Evolutionary conservation across 495 filamentous ascomycete species (phyloP).

Genomic region (Poronia punctata): DNA sequence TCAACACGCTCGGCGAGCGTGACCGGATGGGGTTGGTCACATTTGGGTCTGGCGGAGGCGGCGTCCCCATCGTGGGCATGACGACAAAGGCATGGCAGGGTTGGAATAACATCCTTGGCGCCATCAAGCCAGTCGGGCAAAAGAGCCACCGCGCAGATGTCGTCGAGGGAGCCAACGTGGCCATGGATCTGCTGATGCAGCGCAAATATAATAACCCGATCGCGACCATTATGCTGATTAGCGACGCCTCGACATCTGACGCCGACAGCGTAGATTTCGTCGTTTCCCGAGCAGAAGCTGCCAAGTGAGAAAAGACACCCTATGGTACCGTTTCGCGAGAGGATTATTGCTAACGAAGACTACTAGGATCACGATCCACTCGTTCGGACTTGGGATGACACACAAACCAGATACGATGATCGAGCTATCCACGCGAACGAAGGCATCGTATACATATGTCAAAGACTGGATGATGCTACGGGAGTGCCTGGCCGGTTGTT

Average conservation of each 20-base stretch:
- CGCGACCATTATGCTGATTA: slow-evolving; percentile 93
- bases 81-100: slow-evolving; percentile 89
- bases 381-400: slow-evolving; percentile 90
- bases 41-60: slow-evolving; percentile 90
- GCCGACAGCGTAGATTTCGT: slow-evolving; percentile 97
- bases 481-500: slow-evolving; percentile 90
- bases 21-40: slow-evolving; percentile 97
- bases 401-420: slow-evolving; percentile 99
- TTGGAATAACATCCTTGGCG: slow-evolving; percentile 81
- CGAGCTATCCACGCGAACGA: slow-evolving; percentile 89
- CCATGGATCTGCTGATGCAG: slow-evolving; percentile 98
- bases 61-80: slow-evolving; percentile 95
- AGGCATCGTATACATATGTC: slow-evolving; percentile 95
- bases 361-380: slow-evolving; percentile 83
- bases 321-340: neutral
- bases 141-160: slow-evolving; percentile 96
- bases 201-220: slow-evolving; percentile 94
- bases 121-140: slow-evolving; percentile 88
- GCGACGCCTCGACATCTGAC: slow-evolving; percentile 97
- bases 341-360: slow-evolving; percentile 4
- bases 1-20: slow-evolving; percentile 81
- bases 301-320: slow-evolving; percentile 62
- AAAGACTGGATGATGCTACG: slow-evolving; percentile 99
- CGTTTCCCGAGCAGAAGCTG: slow-evolving; percentile 92
- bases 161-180: slow-evolving; percentile 95